Evolutionary conservation across 2,329 filamentous ascomycete genomes (phyloP).

Genomic region (Aspergillus sp.): DNA sequence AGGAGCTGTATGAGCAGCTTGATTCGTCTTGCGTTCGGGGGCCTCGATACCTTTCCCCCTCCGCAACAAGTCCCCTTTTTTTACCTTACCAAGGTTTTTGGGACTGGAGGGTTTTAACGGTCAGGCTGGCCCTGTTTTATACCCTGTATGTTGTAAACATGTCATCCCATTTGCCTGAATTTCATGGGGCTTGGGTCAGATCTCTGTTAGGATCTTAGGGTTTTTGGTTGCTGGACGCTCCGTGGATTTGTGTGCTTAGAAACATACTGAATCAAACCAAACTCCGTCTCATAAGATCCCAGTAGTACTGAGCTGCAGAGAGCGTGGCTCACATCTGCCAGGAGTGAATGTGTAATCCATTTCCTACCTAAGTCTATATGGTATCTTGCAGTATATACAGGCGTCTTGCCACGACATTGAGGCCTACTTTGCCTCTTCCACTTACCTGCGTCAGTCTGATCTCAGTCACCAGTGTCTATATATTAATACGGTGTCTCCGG

Average conservation of each 20-base stretch:
- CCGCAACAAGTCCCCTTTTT: too few relatives aligned
- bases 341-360: too few relatives aligned
- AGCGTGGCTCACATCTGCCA: too few relatives aligned
- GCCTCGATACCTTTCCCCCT: background rate
- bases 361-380: too few relatives aligned
- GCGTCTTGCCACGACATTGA: background rate
- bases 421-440: background rate
- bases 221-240: too few relatives aligned
- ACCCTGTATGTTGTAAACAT: background rate
- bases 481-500: too few relatives aligned
- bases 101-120: background rate
- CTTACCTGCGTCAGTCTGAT: conserved; percentile 3
- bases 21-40: background rate
- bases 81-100: too few relatives aligned
- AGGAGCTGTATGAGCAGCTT: too few relatives aligned
- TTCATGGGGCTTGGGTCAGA: too few relatives aligned
- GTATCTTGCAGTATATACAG: background rate
- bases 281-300: background rate
- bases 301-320: background rate
- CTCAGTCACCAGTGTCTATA: too few relatives aligned
- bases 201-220: too few relatives aligned
- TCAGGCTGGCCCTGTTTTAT: background rate
- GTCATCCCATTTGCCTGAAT: too few relatives aligned
- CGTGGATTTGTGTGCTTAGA: background rate
- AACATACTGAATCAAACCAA: background rate